Percentiles rank a stretch among this genome's conserved stretches.
These are phyloP conservation scores for Ustilago trichophora DNA, from an alignment of 1,284 basidiomycete species.

Conservation along the genomic window DNA sequence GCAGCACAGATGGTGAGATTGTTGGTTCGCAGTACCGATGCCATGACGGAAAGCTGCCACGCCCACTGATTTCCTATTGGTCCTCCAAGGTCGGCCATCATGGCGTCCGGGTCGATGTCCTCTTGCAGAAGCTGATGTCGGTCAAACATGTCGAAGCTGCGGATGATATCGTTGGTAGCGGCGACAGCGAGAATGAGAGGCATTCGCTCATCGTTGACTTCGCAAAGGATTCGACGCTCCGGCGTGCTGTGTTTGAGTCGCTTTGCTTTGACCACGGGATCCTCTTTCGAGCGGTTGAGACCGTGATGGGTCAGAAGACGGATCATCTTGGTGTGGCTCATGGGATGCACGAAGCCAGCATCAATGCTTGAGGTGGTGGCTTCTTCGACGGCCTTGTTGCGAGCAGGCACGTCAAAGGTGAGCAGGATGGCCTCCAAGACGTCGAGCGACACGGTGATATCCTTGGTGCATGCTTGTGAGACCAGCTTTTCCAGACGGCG, in stretches of 20 bases:
- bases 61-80: constrained; percentile 34
- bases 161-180: constrained; percentile 30
- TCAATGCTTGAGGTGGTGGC: constrained; percentile 25
- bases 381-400: constrained; percentile 23
- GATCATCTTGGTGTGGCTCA: constrained; percentile 40
- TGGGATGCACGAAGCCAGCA: constrained; percentile 33
- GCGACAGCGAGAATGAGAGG: constrained; percentile 33
- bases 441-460: constrained; percentile 30
- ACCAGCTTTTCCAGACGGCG: constrained; percentile 35
- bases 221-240: constrained; percentile 4
- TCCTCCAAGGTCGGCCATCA: constrained; percentile 19
- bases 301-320: constrained; percentile 33
- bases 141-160: constrained; percentile 33
- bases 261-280: constrained; percentile 29
- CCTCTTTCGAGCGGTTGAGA: constrained; percentile 37
- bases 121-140: constrained; percentile 37
- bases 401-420: constrained; percentile 24
- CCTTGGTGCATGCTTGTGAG: constrained; percentile 23
- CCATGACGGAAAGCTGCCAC: constrained; percentile 30
- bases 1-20: constrained; percentile 33
- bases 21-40: constrained; percentile 26
- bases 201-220: constrained; percentile 36
- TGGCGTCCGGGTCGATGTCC: constrained; percentile 35
- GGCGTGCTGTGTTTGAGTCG: constrained; percentile 14
- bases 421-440: constrained; percentile 36